Percentiles rank a stretch among this genome's conserved stretches.
phyloP scores from a whole-genome alignment of 164 flowering plant genomes.

The Liriodendron chinense region DNA sequence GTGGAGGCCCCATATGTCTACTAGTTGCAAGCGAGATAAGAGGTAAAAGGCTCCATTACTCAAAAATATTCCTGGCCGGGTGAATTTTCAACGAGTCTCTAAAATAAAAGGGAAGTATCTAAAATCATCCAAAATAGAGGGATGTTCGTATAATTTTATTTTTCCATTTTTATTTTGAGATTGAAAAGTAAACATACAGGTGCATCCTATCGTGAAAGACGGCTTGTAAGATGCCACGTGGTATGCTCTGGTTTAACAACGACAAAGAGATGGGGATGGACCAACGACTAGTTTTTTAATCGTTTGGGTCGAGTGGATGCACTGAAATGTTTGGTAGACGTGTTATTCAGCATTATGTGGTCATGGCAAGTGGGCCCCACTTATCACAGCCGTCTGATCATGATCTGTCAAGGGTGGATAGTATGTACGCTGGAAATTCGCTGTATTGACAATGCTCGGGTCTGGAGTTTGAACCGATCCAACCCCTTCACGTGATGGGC shows the following conservation, averaged over 20 bases:
- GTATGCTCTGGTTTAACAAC: neutral
- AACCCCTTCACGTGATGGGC: too few relatives aligned
- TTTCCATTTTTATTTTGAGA: too few relatives aligned
- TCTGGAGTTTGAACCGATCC: too few relatives aligned
- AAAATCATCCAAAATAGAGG: neutral
- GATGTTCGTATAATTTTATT: neutral
- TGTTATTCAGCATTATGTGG: neutral
- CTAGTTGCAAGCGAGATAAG: too few relatives aligned
- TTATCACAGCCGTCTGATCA: neutral
- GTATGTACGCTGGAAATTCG: too few relatives aligned
- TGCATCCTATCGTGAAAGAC: neutral
- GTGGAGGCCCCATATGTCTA: too few relatives aligned
- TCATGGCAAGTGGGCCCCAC: slow-evolving; percentile 1
- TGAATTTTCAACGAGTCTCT: too few relatives aligned
- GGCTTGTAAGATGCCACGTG: slow-evolving; percentile 2
- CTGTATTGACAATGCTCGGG: too few relatives aligned
- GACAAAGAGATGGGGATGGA: neutral
- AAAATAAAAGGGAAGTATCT: neutral
- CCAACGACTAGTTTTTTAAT: neutral
- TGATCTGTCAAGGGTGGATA: too few relatives aligned
- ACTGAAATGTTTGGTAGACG: neutral
- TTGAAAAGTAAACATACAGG: neutral
- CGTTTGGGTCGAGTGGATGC: neutral
- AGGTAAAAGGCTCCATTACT: too few relatives aligned
- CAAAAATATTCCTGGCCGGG: too few relatives aligned